Evolutionary conservation across 164 flowering plant species (phyloP).

Genomic region (Macadamia integrifolia): DNA sequence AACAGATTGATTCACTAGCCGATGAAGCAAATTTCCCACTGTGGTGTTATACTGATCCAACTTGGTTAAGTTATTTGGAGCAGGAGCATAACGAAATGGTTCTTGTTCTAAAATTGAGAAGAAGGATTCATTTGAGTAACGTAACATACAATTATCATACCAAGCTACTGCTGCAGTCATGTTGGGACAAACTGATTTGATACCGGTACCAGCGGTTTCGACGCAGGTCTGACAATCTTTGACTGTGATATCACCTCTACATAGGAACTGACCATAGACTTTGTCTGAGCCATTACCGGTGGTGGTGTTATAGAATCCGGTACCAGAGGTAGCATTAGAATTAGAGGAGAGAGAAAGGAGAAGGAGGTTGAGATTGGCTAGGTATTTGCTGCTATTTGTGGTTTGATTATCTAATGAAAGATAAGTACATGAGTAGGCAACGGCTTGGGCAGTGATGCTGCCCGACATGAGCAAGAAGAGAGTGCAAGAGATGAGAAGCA

Average conservation of each 20-base stretch:
- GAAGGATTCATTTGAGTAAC: conserved; percentile 11
- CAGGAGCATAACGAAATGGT: too few relatives aligned
- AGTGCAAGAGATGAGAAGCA: too few relatives aligned
- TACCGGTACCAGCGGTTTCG: neutral
- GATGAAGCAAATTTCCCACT: neutral
- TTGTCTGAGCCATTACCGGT: conserved; percentile 4
- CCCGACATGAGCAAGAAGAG: too few relatives aligned
- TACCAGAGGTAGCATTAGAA: conserved; percentile 3
- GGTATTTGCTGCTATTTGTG: too few relatives aligned
- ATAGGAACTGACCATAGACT: conserved; percentile 13
- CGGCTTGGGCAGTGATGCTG: too few relatives aligned
- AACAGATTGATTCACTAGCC: neutral
- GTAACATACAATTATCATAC: conserved; percentile 12
- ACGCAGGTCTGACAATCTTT: conserved; percentile 11
- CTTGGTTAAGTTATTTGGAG: neutral
- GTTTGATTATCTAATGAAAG: too few relatives aligned
- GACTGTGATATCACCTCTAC: conserved; percentile 13
- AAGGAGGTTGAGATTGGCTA: too few relatives aligned
- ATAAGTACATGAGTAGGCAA: too few relatives aligned
- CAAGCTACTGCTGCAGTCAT: conserved; percentile 10
- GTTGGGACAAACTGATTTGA: conserved; percentile 9
- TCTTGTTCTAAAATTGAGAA: conserved; percentile 1
- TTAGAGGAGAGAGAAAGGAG: too few relatives aligned
- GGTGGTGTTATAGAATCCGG: conserved; percentile 10
- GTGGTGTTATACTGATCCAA: neutral